These are phyloP conservation scores for Tetracladium setigerum DNA, from an alignment of 495 filamentous ascomycete genomes.

Conservation along the genomic window DNA sequence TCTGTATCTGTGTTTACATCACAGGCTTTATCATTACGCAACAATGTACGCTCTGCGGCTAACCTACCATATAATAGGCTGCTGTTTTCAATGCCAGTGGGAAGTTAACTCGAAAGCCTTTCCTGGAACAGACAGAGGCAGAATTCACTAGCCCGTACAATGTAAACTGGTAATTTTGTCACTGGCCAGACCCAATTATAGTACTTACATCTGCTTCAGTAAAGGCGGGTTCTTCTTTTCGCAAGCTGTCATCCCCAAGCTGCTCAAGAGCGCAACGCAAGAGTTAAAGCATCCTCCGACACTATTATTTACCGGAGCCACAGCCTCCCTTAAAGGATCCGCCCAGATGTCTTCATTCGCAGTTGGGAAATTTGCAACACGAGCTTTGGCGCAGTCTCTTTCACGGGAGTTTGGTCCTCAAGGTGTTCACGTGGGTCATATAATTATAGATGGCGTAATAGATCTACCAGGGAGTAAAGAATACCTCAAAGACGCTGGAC, in stretches of 20 bases:
- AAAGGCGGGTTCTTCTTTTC: slow-evolving; percentile 57
- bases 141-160: too few species aligned
- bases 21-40: too few species aligned
- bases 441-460: slow-evolving; percentile 65
- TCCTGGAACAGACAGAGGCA: too few species aligned
- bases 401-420: slow-evolving; percentile 65
- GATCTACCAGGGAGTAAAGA: slow-evolving; percentile 55
- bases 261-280: slow-evolving; percentile 35
- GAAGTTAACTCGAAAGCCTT: too few species aligned
- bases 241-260: slow-evolving; percentile 49
- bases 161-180: too few species aligned
- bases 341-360: slow-evolving; percentile 57
- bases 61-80: too few species aligned
- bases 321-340: slow-evolving; percentile 56
- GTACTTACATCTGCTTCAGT: slow-evolving; percentile 32
- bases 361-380: slow-evolving; percentile 53
- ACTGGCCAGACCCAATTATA: neutral
- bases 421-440: slow-evolving; percentile 64
- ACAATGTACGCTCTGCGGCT: too few species aligned
- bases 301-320: slow-evolving; percentile 68
- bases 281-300: slow-evolving; percentile 47
- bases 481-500: slow-evolving; percentile 34
- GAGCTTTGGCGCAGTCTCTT: slow-evolving; percentile 55
- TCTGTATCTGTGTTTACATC: too few species aligned
- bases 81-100: too few species aligned